Evolutionary conservation across 106 monocot genomes (phyloP), one percentile per base, ranked within the genome.

Genomic region (Allium cepa): DNA sequence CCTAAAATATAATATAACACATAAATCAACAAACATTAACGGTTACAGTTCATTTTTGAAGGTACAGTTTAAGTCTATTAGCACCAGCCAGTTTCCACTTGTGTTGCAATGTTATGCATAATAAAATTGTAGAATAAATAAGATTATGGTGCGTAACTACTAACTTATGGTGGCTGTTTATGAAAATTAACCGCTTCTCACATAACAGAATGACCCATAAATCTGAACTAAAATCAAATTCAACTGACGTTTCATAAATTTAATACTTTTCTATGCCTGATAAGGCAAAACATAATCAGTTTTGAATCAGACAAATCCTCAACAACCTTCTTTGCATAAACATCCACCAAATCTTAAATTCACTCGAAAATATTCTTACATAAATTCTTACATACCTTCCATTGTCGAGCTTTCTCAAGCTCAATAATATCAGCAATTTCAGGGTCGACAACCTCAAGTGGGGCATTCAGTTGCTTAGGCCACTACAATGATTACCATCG

Each of bases 401-500:
- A 96, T 72, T 96, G 95, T 61, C 95, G 73, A 58, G 86, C 80
- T 70, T 96, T 96, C 81, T 96, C 95, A 47, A 80, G 85, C 77
- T 96, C 95, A 59, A 96, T 96, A 71, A 96, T 96, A 68, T 96
- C 78, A 10, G 86, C 81, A 57, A 96, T 80, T 69, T 96, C 95
- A 11, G 95, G 91, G 80, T 96, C 95, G 12, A 91, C 86, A 8
- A 62, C 84, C 74, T 91, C 96, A 59, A 96, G 77, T 18, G 96
- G 64, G 9, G 83, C 72, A 64, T 91, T 96, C 45, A 96, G 82
- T 78, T 91, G 85, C 72, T 92, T 86, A 55, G 85, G 72, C 96
- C 96, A 96, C 96, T 96, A 36, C 36, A 36, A 36, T 36, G 36
- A 36, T 36, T 36, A 36, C 36, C 36, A 36, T 36, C 36, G 36